Conservation (phyloP, 1,284 basidiomycete genomes). For the Apiotrichum veenhuisii region DNA sequence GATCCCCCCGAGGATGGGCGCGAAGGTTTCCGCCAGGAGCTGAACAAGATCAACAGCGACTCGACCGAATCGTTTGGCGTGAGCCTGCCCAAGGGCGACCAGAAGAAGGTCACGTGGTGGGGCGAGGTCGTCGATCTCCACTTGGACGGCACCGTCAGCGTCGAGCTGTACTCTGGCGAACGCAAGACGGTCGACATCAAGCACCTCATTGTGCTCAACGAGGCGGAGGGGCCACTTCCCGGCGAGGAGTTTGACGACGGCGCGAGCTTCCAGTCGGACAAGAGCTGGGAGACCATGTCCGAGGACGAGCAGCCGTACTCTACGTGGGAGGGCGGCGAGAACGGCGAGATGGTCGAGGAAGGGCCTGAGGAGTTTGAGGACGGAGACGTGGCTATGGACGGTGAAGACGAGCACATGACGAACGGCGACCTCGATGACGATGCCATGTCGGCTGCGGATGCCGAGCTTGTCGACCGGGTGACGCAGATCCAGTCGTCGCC, state of each 20-base stretch:
- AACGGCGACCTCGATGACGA: conserved; percentile 23
- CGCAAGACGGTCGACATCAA: conserved; percentile 22
- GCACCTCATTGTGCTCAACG: conserved; percentile 27
- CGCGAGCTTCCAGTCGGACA: conserved; percentile 21
- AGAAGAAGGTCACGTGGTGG: conserved; percentile 48
- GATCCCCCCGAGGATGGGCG: conserved; percentile 26
- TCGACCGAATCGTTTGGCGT: conserved; percentile 11
- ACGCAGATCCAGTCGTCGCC: neutral
- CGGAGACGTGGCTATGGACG: conserved; percentile 18
- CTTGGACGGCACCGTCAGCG: conserved; percentile 45
- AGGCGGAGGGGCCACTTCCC: conserved; percentile 30
- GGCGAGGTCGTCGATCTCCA: conserved; percentile 50
- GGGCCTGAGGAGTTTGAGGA: neutral
- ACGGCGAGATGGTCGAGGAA: neutral
- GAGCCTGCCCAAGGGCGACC: conserved; percentile 22
- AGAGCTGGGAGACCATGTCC: conserved; percentile 31
- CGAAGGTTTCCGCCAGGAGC: conserved; percentile 19
- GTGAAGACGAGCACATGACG: conserved; percentile 18
- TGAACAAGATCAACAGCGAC: conserved; percentile 16
- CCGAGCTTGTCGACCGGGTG: conserved; percentile 4
- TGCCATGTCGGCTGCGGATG: conserved; percentile 6
- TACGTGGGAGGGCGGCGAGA: neutral
- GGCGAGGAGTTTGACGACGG: conserved; percentile 29
- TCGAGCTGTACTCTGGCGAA: conserved; percentile 41
- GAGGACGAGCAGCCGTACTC: conserved; percentile 6